phyloP scores from a whole-genome alignment of 495 filamentous ascomycete species.

The Penicillium desertorum region DNA sequence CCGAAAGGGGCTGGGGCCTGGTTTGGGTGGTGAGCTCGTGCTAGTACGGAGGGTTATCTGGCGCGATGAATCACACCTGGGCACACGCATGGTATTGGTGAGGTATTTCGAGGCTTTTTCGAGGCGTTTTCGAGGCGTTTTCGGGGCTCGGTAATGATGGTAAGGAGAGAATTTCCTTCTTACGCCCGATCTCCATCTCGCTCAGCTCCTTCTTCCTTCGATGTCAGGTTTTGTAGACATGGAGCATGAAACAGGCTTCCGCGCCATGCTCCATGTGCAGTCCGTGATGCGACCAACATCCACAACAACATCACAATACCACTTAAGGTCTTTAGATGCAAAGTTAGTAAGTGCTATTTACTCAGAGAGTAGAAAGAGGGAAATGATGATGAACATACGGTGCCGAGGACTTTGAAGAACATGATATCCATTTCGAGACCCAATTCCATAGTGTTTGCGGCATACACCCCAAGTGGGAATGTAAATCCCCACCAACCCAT shows the following conservation, averaged over 20 bases:
- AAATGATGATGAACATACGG: constrained; percentile 27
- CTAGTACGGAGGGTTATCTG: not conserved
- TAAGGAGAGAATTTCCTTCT: not conserved
- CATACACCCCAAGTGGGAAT: constrained; percentile 58
- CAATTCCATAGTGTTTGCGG: constrained; percentile 47
- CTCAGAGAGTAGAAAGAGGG: not conserved
- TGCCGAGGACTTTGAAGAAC: constrained; percentile 54
- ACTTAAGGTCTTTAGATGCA: constrained; percentile 34
- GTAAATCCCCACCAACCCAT: constrained; percentile 66
- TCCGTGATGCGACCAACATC: constrained; percentile 41
- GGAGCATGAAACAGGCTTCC: constrained; percentile 49
- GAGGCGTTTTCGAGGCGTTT: too few species aligned
- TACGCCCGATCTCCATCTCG: constrained; percentile 15
- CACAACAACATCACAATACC: constrained; percentile 43
- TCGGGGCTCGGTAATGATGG: not conserved
- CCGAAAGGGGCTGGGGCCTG: too few species aligned
- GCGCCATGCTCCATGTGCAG: constrained; percentile 37
- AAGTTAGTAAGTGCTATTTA: not conserved
- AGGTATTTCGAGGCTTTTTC: not conserved
- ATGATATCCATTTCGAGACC: constrained; percentile 44
- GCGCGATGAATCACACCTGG: not conserved
- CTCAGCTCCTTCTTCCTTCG: constrained; percentile 22
- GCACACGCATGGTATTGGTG: not conserved
- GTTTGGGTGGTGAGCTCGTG: too few species aligned
- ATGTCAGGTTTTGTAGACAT: constrained; percentile 44